Evolutionary conservation across 2,329 filamentous ascomycete species (phyloP).

Genomic region (Verticillium zaregamsianum): DNA sequence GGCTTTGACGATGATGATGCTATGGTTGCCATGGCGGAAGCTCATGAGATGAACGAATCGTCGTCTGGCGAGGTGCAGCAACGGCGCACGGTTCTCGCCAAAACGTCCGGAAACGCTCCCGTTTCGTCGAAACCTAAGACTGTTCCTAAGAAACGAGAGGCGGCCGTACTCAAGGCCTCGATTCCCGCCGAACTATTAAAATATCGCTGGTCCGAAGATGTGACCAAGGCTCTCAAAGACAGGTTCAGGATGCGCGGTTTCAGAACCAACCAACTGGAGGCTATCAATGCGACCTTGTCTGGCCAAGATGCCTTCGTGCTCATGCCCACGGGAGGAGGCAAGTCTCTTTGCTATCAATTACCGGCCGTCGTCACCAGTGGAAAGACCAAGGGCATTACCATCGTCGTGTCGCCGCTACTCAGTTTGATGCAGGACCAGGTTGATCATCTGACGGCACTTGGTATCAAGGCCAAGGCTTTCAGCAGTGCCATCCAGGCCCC

Average conservation of each 20-base stretch:
- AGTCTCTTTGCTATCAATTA: conserved; percentile 94
- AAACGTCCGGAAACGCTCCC: conserved; percentile 44
- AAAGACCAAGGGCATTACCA: conserved; percentile 77
- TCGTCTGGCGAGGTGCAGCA: conserved; percentile 18
- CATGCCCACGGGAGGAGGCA: conserved; percentile 97
- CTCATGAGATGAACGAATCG: conserved; percentile 41
- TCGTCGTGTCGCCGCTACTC: conserved; percentile 91
- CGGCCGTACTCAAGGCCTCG: conserved; percentile 23
- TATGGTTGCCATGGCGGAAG: conserved; percentile 48
- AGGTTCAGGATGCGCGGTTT: conserved; percentile 84
- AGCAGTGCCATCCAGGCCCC: conserved; percentile 69
- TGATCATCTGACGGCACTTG: conserved; percentile 67
- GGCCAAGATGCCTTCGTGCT: conserved; percentile 91
- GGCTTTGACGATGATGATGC: conserved; percentile 44
- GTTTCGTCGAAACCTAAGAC: conserved; percentile 25
- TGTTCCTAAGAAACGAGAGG: conserved; percentile 25
- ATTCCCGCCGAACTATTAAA: conserved; percentile 55
- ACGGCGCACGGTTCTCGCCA: conserved; percentile 35
- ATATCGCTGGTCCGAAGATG: conserved; percentile 80
- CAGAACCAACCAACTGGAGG: conserved; percentile 85
- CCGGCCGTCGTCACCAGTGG: conserved; percentile 81
- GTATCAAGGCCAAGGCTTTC: conserved; percentile 76
- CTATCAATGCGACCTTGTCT: conserved; percentile 86
- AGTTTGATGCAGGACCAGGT: conserved; percentile 99
- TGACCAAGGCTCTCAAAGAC: conserved; percentile 74